A percentile compares a stretch with the other conserved stretches of the same genome.
Conservation (phyloP, 176 grass and related monocot species). For the Bonia amplexicaulis region DNA sequence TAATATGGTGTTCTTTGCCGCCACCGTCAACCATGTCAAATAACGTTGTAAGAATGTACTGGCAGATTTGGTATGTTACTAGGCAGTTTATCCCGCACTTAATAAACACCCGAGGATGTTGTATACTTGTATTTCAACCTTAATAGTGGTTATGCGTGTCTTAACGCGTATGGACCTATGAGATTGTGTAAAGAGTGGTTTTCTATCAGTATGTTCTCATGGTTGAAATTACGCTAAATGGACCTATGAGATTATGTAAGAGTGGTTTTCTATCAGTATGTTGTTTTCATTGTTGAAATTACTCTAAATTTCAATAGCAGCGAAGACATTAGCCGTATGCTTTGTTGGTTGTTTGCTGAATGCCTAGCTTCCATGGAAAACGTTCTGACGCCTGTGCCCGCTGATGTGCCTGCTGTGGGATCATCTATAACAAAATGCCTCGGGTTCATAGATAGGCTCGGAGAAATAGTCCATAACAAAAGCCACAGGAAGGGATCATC, state of each 20-base stretch:
- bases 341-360: neutral
- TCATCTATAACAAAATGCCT: neutral
- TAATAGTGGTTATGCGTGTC: neutral
- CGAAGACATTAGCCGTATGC: neutral
- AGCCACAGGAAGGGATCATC: neutral
- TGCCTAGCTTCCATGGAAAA: neutral
- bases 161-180: neutral
- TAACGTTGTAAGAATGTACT: neutral
- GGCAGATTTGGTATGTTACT: neutral
- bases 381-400: neutral
- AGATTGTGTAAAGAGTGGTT: neutral
- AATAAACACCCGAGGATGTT: neutral
- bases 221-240: neutral
- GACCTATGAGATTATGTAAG: neutral
- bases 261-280: neutral
- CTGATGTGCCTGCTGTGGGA: neutral
- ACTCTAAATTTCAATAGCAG: neutral
- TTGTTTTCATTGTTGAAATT: neutral
- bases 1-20: slow-evolving; percentile 13
- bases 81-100: slow-evolving; percentile 18
- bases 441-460: neutral
- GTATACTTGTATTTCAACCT: neutral
- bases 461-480: neutral
- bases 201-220: neutral
- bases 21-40: slow-evolving; percentile 18